phyloP scores from a whole-genome alignment of 2,329 filamentous ascomycete species.

The Colletotrichum tamarilloi region DNA sequence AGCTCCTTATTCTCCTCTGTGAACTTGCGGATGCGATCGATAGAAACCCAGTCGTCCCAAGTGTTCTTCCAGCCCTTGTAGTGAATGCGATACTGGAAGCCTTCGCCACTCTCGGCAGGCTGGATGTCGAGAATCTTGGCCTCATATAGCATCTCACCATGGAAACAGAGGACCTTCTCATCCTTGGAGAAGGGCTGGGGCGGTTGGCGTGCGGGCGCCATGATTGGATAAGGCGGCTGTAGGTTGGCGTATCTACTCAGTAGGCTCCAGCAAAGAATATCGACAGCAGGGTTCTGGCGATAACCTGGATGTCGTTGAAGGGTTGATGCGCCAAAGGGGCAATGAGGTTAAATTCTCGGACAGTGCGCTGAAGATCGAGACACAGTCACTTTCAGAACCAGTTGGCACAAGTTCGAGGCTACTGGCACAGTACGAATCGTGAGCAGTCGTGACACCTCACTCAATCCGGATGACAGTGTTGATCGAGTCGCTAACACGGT shows the following conservation, averaged over 20 bases:
- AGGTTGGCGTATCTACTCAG: neutral
- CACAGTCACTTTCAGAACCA: constrained; percentile 5
- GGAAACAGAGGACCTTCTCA: constrained; percentile 96
- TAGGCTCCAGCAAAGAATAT: neutral
- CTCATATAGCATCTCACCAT: constrained; percentile 97
- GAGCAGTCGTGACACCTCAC: neutral
- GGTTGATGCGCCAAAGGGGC: constrained; percentile 22
- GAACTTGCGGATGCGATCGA: constrained; percentile 93
- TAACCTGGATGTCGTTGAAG: constrained; percentile 6
- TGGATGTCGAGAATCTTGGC: constrained; percentile 90
- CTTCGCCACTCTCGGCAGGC: constrained; percentile 74
- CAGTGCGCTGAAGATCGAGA: constrained; percentile 13
- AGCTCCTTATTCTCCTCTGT: constrained; percentile 96
- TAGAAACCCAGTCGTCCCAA: constrained; percentile 99
- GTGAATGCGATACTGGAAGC: constrained; percentile 91
- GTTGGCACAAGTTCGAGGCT: neutral
- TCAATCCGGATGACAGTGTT: constrained; percentile 27
- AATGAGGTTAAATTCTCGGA: constrained; percentile 35
- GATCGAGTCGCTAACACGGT: constrained; percentile 22
- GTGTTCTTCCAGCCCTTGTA: constrained; percentile 99
- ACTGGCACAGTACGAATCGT: constrained; percentile 8
- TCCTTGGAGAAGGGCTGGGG: constrained; percentile 72
- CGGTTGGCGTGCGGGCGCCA: constrained; percentile 55
- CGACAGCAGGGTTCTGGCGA: neutral
- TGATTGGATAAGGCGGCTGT: constrained; percentile 35